Percentiles rank a stretch among this genome's conserved stretches.
These are phyloP conservation scores for Neltuma alba DNA, from an alignment of 306 rosid genomes.

Conservation along the genomic window DNA sequence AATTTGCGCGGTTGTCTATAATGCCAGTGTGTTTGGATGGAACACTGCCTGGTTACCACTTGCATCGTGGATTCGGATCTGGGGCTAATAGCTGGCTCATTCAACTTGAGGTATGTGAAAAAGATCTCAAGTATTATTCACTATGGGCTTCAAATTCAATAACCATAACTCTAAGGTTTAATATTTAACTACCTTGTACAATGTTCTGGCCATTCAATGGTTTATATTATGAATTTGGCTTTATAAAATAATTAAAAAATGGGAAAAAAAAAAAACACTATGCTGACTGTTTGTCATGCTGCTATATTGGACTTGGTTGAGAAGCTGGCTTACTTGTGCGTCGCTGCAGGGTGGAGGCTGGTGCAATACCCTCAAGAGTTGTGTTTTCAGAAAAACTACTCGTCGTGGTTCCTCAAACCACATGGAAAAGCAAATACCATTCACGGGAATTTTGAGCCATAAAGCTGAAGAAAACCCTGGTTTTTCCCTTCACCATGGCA, in stretches of 20 bases:
- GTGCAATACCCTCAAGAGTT: slow-evolving; percentile 73
- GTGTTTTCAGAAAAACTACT: slow-evolving; percentile 84
- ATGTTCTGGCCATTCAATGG: not conserved
- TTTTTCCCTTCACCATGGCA: slow-evolving; percentile 31
- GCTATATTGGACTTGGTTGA: slow-evolving; percentile 6
- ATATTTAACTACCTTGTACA: not conserved
- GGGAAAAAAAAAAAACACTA: not conserved
- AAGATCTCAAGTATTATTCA: slow-evolving; percentile 6
- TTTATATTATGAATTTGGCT: not conserved
- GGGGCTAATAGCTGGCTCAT: slow-evolving; percentile 87
- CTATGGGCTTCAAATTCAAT: slow-evolving; percentile 5
- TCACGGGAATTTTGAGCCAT: slow-evolving; percentile 81
- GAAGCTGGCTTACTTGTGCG: slow-evolving; percentile 18
- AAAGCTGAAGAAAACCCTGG: slow-evolving; percentile 84
- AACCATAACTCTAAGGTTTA: not conserved
- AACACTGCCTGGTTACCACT: slow-evolving; percentile 86
- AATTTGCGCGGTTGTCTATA: slow-evolving; percentile 12
- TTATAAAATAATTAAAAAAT: not conserved
- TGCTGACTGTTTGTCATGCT: slow-evolving; percentile 15
- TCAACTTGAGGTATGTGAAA: slow-evolving; percentile 70
- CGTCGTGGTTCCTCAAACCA: slow-evolving; percentile 80
- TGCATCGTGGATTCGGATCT: slow-evolving; percentile 69
- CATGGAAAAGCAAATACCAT: slow-evolving; percentile 76
- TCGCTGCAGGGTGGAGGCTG: slow-evolving; percentile 87
- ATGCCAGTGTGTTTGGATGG: slow-evolving; percentile 89